These are phyloP conservation scores for Erigeron canadensis DNA, from an alignment of 129 eudicot genomes.

Conservation along the genomic window DNA sequence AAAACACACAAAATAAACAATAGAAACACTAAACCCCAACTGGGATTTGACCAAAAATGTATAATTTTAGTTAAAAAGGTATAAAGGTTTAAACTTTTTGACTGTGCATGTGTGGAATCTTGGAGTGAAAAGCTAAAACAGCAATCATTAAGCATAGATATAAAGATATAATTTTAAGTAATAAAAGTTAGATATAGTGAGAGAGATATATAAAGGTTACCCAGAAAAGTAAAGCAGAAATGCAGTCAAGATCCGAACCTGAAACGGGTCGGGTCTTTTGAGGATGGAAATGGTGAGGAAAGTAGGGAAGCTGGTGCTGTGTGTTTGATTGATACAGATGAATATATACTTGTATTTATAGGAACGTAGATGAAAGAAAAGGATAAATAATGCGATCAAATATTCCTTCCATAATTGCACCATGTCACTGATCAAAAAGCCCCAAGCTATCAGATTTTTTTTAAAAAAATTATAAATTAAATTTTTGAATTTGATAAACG, in stretches of 20 bases:
- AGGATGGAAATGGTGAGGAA: not conserved
- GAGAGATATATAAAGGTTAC: not conserved
- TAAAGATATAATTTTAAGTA: no score
- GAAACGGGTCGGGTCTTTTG: conserved; percentile 23
- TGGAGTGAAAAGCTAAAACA: conserved; percentile 14
- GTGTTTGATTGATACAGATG: conserved; percentile 9
- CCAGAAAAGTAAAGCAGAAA: conserved; percentile 9
- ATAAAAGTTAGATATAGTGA: no score
- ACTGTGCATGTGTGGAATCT: conserved; percentile 31
- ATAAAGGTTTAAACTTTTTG: conserved; percentile 16
- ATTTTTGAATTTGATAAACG: no score
- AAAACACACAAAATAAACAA: conserved; percentile 12
- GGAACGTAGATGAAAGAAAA: not conserved
- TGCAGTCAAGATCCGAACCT: conserved; percentile 16
- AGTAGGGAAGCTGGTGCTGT: conserved; percentile 6
- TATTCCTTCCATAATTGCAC: conserved; percentile 6
- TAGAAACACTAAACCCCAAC: conserved; percentile 1
- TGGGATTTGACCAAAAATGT: not conserved
- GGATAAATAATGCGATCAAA: not conserved
- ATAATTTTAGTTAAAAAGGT: not conserved
- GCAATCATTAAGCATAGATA: no score
- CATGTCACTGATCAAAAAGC: no score
- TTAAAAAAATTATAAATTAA: no score
- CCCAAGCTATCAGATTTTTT: no score
- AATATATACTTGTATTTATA: conserved; percentile 19